Evolutionary conservation across 495 filamentous ascomycete species (phyloP), one percentile per base, ranked within the genome.

Genomic region (Tuber brumale): DNA sequence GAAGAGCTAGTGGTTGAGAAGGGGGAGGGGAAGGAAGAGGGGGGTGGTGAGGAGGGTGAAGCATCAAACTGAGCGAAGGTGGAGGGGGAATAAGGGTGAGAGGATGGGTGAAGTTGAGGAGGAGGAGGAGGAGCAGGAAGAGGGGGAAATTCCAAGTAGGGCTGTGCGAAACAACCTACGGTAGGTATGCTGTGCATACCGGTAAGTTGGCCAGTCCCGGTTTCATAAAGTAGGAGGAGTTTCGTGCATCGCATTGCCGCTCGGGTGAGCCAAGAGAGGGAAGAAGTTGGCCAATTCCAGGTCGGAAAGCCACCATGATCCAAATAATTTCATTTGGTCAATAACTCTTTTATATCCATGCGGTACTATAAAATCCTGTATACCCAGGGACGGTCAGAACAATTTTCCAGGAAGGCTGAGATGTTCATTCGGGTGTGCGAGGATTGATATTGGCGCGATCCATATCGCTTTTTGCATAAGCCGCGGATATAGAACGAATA

Each of bases 151-250:
- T 78, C 70, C 57, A 71, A 72, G 78, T 78, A 80, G 78, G 78
- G 78, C 78, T 80, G 76, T 46, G 61, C 73, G 70, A 80, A 73
- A 80, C 78, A 79, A 69, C 78, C 73, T 72, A 69, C 72, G 42
- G 69, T 70, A 74, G 44, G 31, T 35, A 78, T 12, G 12, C 66
- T 76, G 14, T 66, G 57, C 37, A 41, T 61, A n/a, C n/a, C n/a
- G n/a, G n/a, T n/a, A 76, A 73, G 70, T 57, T 41, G 31, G 8
- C 57, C 46, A 72, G 69, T 21, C 73, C 51, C 42, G 74, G 72
- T 75, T 79, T 71, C 76, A 75, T 73, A 76, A 35, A 19, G 57
- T 66, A 19, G 16, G 27, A 66, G 57, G 57, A 66, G 57, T 66
- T 66, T 66, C 57, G 57, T 66, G 57, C 57, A 66, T 66, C 18